Conservation (phyloP, 495 filamentous ascomycete species). For the Haplographium delicatum region DNA sequence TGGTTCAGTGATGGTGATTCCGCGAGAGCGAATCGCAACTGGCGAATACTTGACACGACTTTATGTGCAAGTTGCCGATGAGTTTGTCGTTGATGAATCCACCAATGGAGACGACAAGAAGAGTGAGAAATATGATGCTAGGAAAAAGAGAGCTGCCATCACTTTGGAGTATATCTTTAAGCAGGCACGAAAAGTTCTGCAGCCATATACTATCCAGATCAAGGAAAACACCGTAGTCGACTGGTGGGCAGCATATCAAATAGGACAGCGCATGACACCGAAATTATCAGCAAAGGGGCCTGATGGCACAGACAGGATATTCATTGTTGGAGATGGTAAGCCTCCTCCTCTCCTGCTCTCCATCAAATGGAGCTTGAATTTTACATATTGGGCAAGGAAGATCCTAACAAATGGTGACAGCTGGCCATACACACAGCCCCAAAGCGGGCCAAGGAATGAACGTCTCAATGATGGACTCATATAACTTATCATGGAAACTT, state of each 20-base stretch:
- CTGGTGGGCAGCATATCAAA: constrained; percentile 35
- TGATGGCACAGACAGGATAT: constrained; percentile 18
- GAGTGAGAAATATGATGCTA: constrained; percentile 25
- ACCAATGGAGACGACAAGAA: constrained; percentile 13
- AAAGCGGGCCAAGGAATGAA: constrained; percentile 39
- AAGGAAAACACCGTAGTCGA: constrained; percentile 28
- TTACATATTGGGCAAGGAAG: background rate
- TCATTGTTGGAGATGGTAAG: constrained; percentile 27
- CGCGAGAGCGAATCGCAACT: constrained; percentile 34
- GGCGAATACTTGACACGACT: constrained; percentile 27
- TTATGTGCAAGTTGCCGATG: constrained; percentile 38
- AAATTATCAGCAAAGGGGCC: constrained; percentile 23
- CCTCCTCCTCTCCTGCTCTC: background rate
- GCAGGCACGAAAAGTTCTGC: constrained; percentile 46
- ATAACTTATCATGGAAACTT: constrained; percentile 34
- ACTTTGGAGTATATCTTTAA: constrained; percentile 40
- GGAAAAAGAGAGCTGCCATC: constrained; percentile 33
- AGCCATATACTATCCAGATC: constrained; percentile 42
- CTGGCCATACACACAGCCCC: constrained; percentile 32
- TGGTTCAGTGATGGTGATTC: constrained; percentile 32
- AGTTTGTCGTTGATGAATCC: constrained; percentile 25
- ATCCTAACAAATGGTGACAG: constrained; percentile 5
- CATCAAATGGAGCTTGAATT: too few relatives aligned
- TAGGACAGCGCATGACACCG: constrained; percentile 32
- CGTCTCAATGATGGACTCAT: constrained; percentile 32